Percentiles rank a stretch among this genome's conserved stretches.
Evolutionary conservation across 306 rosid genomes (phyloP).

Genomic region (Dryas drummondii): DNA sequence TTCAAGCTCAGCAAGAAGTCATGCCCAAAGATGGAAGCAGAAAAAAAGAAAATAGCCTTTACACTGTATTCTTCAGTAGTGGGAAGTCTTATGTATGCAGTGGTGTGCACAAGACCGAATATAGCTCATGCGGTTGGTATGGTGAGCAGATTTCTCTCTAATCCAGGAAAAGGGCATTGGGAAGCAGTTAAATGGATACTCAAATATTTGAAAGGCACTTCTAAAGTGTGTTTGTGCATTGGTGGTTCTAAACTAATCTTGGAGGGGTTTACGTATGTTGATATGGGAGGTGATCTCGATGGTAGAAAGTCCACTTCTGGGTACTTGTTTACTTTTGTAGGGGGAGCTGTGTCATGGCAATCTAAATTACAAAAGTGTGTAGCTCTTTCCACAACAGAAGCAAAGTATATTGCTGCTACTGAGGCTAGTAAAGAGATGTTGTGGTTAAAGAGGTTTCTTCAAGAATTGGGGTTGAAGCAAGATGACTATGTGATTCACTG

Average conservation of each 20-base stretch:
- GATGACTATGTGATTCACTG: not conserved
- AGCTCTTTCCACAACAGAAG: not conserved
- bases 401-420: not conserved
- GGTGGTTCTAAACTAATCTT: not conserved
- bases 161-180: not conserved
- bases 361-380: not conserved
- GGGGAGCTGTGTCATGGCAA: not conserved
- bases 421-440: not conserved
- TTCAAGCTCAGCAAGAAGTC: too few relatives aligned
- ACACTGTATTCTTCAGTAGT: not conserved
- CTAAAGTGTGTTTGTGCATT: not conserved
- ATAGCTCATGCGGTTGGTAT: not conserved
- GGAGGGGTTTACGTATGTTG: not conserved
- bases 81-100: not conserved
- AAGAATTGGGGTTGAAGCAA: not conserved
- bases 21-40: not conserved
- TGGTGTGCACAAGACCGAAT: not conserved
- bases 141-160: not conserved
- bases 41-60: not conserved
- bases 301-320: not conserved
- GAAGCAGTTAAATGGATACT: not conserved
- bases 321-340: not conserved
- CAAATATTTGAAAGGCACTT: conserved; percentile 1
- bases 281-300: not conserved
- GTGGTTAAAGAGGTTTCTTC: not conserved